Percentiles rank a stretch among this genome's conserved stretches.
Conservation (phyloP, 441 rosid genomes). For the Macaranga tanarius region DNA sequence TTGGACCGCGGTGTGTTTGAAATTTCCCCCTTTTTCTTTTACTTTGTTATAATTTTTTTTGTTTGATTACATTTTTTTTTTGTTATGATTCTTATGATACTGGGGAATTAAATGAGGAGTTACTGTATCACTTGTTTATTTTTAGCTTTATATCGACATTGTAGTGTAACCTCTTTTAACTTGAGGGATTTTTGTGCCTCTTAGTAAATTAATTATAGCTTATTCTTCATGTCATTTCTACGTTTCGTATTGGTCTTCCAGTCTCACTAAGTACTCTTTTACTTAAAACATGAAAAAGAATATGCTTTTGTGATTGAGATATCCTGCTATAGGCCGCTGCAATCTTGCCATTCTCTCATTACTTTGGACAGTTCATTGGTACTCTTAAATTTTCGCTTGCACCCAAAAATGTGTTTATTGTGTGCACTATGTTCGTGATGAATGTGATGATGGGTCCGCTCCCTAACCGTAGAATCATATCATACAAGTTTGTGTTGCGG, state of each 20-base stretch:
- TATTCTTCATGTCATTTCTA: too few species aligned
- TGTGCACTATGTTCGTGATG: background rate
- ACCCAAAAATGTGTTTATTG: too few species aligned
- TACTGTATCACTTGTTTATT: slow-evolving; percentile 7
- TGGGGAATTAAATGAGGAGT: slow-evolving; percentile 10
- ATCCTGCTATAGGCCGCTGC: background rate
- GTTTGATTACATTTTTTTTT: background rate
- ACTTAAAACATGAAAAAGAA: background rate
- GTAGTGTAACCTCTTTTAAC: slow-evolving; percentile 20
- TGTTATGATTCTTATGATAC: background rate
- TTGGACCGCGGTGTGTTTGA: background rate
- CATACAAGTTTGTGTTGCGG: background rate
- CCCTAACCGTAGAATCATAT: background rate
- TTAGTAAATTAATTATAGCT: background rate
- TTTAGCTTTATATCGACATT: slow-evolving; percentile 7
- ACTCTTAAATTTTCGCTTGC: too few species aligned
- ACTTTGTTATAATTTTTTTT: background rate
- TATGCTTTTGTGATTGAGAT: background rate
- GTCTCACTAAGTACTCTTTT: background rate
- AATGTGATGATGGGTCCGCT: background rate
- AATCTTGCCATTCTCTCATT: background rate
- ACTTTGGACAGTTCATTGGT: background rate
- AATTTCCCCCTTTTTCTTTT: background rate
- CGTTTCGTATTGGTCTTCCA: background rate
- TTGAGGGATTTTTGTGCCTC: slow-evolving; percentile 23